phyloP scores from a whole-genome alignment of 2,329 filamentous ascomycete species.

The Colletotrichum tanaceti region DNA sequence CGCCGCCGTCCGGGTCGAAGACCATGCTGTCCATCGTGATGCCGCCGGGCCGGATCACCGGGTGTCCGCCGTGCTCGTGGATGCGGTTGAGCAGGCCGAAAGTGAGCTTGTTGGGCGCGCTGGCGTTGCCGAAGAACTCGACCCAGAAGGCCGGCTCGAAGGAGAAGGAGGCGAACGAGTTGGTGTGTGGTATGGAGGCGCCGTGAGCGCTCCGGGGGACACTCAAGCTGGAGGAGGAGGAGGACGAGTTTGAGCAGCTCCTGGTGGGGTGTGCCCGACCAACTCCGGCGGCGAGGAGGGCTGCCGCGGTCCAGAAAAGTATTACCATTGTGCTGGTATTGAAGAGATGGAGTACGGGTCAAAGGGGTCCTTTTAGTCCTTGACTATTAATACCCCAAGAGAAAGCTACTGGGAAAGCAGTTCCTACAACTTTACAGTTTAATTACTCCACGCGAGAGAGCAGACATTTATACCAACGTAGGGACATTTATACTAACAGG shows the following conservation, averaged over 20 bases:
- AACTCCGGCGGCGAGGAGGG: constrained; percentile 7
- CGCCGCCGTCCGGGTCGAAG: constrained; percentile 38
- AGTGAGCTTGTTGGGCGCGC: constrained; percentile 38
- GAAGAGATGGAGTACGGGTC: neutral
- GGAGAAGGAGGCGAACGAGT: constrained; percentile 41
- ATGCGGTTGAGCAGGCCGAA: constrained; percentile 35
- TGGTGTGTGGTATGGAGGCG: constrained; percentile 39
- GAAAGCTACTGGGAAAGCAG: neutral
- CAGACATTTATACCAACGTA: too few species aligned
- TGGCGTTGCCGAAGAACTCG: constrained; percentile 41
- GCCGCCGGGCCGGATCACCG: constrained; percentile 40
- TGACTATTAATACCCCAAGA: too few species aligned
- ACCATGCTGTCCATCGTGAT: constrained; percentile 43
- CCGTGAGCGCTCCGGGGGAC: constrained; percentile 5
- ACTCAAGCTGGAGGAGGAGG: neutral
- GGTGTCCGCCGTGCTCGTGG: constrained; percentile 36
- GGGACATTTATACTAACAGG: too few species aligned
- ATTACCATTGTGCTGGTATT: constrained; percentile 7
- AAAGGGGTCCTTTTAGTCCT: too few species aligned
- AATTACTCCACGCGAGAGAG: too few species aligned
- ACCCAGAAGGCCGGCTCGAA: constrained; percentile 42
- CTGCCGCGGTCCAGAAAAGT: constrained; percentile 12
- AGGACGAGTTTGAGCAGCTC: neutral
- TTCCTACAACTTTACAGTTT: too few species aligned
- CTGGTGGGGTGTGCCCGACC: constrained; percentile 6